Conservation (phyloP, 805 yeast genomes). For the Citeromyces nyonsensis region DNA sequence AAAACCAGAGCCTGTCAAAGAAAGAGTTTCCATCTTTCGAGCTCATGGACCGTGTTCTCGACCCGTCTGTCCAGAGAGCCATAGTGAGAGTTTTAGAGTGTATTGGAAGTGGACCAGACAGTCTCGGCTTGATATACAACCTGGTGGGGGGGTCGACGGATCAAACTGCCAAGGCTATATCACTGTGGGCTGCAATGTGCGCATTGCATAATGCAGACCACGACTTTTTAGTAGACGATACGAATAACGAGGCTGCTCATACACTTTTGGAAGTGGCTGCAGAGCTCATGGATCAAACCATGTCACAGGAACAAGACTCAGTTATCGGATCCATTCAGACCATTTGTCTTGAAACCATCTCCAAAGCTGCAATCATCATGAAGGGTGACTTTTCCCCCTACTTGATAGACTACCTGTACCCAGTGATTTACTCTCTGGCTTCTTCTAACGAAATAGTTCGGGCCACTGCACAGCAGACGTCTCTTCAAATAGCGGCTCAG, state of each 20-base stretch:
- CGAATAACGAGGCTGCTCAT: constrained; percentile 5
- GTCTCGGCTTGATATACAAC: too few relatives aligned
- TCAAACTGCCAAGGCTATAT: too few relatives aligned
- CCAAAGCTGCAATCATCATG: constrained; percentile 13
- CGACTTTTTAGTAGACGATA: constrained; percentile 7
- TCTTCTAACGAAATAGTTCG: constrained; percentile 28
- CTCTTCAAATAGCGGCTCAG: constrained; percentile 29
- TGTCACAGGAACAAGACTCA: constrained; percentile 5
- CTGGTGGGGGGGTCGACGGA: too few relatives aligned
- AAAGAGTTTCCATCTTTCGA: too few relatives aligned
- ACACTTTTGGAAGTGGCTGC: constrained; percentile 22
- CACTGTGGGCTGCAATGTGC: too few relatives aligned
- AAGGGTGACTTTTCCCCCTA: constrained; percentile 30
- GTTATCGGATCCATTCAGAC: constrained; percentile 13
- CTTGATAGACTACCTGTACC: constrained; percentile 56
- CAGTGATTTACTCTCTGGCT: constrained; percentile 61
- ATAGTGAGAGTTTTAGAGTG: too few relatives aligned
- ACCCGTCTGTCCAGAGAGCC: too few relatives aligned
- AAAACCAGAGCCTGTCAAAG: too few relatives aligned
- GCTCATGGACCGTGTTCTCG: too few relatives aligned
- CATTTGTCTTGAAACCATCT: constrained; percentile 29
- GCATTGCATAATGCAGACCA: constrained; percentile 1
- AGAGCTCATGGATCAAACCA: constrained; percentile 20
- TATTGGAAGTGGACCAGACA: too few relatives aligned
- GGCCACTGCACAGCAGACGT: constrained; percentile 35